These are phyloP conservation scores for Fagopyrum tataricum DNA, from an alignment of 148 eudicot genomes.

Conservation along the genomic window DNA sequence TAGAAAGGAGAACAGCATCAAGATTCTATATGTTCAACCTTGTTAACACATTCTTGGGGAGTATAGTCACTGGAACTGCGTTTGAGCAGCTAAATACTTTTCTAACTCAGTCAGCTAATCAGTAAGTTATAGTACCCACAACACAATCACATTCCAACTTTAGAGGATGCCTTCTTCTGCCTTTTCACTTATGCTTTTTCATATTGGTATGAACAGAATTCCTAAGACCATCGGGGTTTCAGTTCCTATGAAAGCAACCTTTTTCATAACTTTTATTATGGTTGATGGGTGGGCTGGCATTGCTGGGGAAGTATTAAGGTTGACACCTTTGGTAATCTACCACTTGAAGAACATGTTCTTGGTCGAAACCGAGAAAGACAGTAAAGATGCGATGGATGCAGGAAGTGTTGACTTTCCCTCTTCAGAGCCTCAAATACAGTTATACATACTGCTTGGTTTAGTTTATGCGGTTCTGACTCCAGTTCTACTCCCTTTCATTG, in stretches of 20 bases:
- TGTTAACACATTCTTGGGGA: constrained; percentile 83
- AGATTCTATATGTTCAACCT: constrained; percentile 84
- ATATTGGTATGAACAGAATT: constrained; percentile 28
- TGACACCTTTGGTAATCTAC: constrained; percentile 62
- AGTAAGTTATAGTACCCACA: constrained; percentile 40
- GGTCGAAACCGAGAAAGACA: constrained; percentile 74
- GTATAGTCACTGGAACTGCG: constrained; percentile 73
- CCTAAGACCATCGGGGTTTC: constrained; percentile 56
- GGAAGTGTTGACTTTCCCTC: constrained; percentile 69
- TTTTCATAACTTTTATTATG: constrained; percentile 72
- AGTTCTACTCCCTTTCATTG: constrained; percentile 61
- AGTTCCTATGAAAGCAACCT: constrained; percentile 80
- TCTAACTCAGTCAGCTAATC: constrained; percentile 40
- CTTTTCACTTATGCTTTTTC: not conserved
- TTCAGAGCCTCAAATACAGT: constrained; percentile 77
- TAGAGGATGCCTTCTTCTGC: too few relatives aligned
- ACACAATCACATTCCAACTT: not conserved
- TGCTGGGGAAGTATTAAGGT: constrained; percentile 69
- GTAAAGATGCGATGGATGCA: constrained; percentile 76
- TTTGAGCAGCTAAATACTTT: constrained; percentile 66
- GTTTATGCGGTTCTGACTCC: constrained; percentile 81
- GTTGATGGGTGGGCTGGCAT: constrained; percentile 86
- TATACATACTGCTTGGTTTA: constrained; percentile 62
- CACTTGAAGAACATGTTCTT: constrained; percentile 69
- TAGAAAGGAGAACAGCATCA: constrained; percentile 86